Base-by-base conservation (phyloP, 2,329 filamentous ascomycete species). In the Metarhizium anisopliae region DNA sequence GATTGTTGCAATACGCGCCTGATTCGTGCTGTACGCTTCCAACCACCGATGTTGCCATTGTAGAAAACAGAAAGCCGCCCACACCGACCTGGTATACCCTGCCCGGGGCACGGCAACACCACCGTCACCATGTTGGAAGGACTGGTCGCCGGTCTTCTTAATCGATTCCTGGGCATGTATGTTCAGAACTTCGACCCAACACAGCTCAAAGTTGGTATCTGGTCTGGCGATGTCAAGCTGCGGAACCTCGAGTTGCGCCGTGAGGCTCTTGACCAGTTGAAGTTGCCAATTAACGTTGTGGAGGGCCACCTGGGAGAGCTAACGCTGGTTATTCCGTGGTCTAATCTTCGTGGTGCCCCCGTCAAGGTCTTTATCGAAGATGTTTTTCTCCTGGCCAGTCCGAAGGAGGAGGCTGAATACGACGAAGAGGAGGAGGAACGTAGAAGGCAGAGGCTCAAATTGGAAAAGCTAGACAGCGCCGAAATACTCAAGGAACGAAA, bases 161-260 rank as follows among this genome's bases (percentile, higher is more conserved):
- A 99, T 78, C 89, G 95, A 78, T 97, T 99, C 75, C 77, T 99
- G 83, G 95, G 94, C 81, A 96, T 97, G 88, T 99, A 99, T 73
- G 93, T 99, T 73, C 92, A 95, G 81, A 97, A 99, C 75, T 99
- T 99, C 71, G 94, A 99, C 73, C 90, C 94, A 55, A 88, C 90
- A 67, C 94, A 99, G 77, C 82, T 99, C 62, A 99, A 99, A 70
- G 92, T 99, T 60, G 94, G 95, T 60, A 99, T 99, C 67, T 99
- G 93, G 94, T 95, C 90, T 25, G 94, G 95, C 65, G 94, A 99
- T 76, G 94, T 99, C 66, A 96, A 95, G 75, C 81, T 99, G 50
- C 86, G 86, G 58, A 86, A 99, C 66, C 85, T 99, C 57, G 89
- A 99, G 75, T 81, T 99, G 51, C 90, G 92, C 55, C 84, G 89